Evolutionary conservation across 345 rosid genomes (phyloP), one percentile per base, ranked within the genome.

Genomic region (Gossypium rotundifolium): DNA sequence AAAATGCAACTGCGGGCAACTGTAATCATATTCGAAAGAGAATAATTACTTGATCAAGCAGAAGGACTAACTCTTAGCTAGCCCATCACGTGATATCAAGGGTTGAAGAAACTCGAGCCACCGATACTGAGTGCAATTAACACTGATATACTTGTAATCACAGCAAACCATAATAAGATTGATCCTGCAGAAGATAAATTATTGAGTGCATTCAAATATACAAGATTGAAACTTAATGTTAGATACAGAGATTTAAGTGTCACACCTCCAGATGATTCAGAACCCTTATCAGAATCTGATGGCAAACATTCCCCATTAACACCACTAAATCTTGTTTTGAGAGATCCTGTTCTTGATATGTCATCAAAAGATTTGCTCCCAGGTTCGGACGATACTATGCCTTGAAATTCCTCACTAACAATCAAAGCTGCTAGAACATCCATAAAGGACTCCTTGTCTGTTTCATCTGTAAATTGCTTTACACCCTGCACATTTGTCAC

Each of bases 321-420:
- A 74, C 65, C 74, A 11, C 45, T 61, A 71, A 87, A 77, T 64
- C 81, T 79, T 65, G 88, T 76, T 62, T 71, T 57, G 42, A 73
- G 66, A 38, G 85, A 71, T 65, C 83, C 75, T 63, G 72, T 74
- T 45, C 76, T 78, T 54, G 87, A 77, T 58, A 64, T 79, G 57
- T 82, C 87, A 75, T 87, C 87, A 16, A 77, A 65, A 55, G 60
- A n/a, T 83, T 85, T 89, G 83, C 76, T 85, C 80, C 84, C 91
- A 9, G 95, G 81, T 79, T 91, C 97, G 57, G 95, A 94, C 75
- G 98, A 87, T 74, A 94, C 97, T 74, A 94, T 92, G 82, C 95
- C 93, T 80, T 90, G 98, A 87, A 94, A 92, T 77, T 94, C 98
- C 85, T 94, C 97, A 16, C 98, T 92, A 73, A 87, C 89, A 46